Evolutionary conservation across 2,329 filamentous ascomycete genomes (phyloP).

Genomic region (Hymenoscyphus scutula): DNA sequence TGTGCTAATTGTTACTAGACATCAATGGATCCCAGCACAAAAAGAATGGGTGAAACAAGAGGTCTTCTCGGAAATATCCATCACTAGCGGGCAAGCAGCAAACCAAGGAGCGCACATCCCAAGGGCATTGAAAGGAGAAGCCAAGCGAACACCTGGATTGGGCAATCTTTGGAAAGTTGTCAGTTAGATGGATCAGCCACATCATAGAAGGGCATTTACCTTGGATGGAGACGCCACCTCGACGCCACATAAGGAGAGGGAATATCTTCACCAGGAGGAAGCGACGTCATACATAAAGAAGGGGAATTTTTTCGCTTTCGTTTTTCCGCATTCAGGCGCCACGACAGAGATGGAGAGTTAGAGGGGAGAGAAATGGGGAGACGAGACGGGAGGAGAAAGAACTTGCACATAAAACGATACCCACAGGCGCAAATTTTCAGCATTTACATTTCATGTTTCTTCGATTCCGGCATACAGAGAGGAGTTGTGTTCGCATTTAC

Average conservation of each 20-base stretch:
- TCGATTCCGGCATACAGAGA: background rate
- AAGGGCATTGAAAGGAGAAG: background rate
- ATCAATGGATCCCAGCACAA: constrained; percentile 55
- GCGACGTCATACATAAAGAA: background rate
- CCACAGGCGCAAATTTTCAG: background rate
- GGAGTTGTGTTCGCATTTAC: background rate
- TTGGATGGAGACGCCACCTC: background rate
- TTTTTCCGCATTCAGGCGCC: background rate
- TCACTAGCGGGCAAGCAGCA: background rate
- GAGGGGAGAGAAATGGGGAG: too few species aligned
- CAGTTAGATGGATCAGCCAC: background rate
- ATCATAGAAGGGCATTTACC: background rate
- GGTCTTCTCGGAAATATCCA: background rate
- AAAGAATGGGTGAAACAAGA: constrained; percentile 57
- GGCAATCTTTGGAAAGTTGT: constrained; percentile 4
- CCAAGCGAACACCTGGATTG: background rate
- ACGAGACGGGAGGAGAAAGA: background rate
- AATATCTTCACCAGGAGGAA: background rate
- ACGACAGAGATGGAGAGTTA: background rate
- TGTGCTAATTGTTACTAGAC: constrained; percentile 42
- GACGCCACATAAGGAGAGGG: background rate
- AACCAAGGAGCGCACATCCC: background rate
- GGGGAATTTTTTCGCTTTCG: too few species aligned
- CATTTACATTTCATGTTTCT: background rate
- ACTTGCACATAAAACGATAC: background rate